phyloP scores from a whole-genome alignment of 805 yeast genomes.

The Schizosaccharomyces japonicus region DNA sequence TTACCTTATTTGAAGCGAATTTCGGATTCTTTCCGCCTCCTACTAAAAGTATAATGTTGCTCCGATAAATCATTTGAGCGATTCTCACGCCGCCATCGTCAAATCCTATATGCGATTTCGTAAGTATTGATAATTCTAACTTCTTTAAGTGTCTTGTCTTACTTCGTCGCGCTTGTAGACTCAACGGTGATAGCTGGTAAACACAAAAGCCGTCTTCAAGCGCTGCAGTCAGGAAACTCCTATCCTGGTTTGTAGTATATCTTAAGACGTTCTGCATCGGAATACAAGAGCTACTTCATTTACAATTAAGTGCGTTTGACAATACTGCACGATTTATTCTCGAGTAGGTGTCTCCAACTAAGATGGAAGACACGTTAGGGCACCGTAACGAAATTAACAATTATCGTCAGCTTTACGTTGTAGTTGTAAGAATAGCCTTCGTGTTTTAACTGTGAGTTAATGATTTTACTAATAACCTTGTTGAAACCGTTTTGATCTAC shows the following conservation, averaged over 20 bases:
- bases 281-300: no score
- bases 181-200: slow-evolving; percentile 72
- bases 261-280: no score
- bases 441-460: no score
- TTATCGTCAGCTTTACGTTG: no score
- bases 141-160: not conserved
- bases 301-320: no score
- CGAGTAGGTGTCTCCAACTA: no score
- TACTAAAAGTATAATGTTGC: slow-evolving; percentile 70
- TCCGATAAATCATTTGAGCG: slow-evolving; percentile 64
- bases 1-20: slow-evolving; percentile 27
- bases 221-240: slow-evolving; percentile 68
- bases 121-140: not conserved
- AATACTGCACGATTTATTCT: no score
- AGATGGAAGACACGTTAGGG: no score
- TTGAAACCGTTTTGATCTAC: no score
- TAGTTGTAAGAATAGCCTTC: no score
- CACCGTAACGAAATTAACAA: no score
- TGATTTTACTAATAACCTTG: no score
- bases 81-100: slow-evolving; percentile 43
- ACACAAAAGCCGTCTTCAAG: slow-evolving; percentile 64
- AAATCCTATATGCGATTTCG: slow-evolving; percentile 14
- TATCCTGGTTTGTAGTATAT: slow-evolving; percentile 74
- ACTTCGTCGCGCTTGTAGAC: slow-evolving; percentile 38
- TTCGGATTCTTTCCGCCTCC: slow-evolving; percentile 74